phyloP scores from a whole-genome alignment of 345 rosid species.

The Boechera retrofracta region DNA sequence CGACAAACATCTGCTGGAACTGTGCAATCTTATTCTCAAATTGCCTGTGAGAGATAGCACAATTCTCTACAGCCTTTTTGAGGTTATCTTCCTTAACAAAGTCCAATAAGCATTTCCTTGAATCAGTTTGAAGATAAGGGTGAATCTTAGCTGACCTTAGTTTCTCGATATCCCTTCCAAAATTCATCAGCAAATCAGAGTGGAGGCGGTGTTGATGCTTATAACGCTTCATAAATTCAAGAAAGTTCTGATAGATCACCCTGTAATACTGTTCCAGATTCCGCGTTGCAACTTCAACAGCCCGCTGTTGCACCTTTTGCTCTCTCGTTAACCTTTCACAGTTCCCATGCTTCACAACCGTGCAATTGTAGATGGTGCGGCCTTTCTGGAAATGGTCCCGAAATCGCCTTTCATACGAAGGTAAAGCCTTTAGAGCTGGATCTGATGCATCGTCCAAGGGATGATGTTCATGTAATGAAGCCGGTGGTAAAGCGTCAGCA shows the following conservation, averaged over 20 bases:
- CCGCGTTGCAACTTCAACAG: slow-evolving; percentile 78
- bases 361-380: slow-evolving; percentile 59
- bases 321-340: slow-evolving; percentile 79
- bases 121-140: slow-evolving; percentile 64
- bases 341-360: slow-evolving; percentile 55
- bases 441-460: slow-evolving; percentile 87
- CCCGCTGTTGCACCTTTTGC: slow-evolving; percentile 92
- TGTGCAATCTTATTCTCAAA: slow-evolving; percentile 89
- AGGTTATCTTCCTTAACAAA: slow-evolving; percentile 87
- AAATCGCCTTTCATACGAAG: slow-evolving; percentile 88
- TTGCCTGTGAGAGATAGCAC: slow-evolving; percentile 77
- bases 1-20: slow-evolving; percentile 80
- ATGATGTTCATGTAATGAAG: slow-evolving; percentile 62
- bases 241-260: slow-evolving; percentile 71
- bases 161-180: slow-evolving; percentile 76
- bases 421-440: slow-evolving; percentile 95
- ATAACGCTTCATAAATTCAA: slow-evolving; percentile 87
- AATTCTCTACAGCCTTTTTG: slow-evolving; percentile 70
- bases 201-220: slow-evolving; percentile 74
- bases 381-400: slow-evolving; percentile 77
- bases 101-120: slow-evolving; percentile 69
- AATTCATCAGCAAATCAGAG: slow-evolving; percentile 72
- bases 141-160: slow-evolving; percentile 81
- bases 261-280: slow-evolving; percentile 87
- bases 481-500: slow-evolving; percentile 60